Conservation (phyloP, 164 flowering plant genomes). For the Hamamelis virginiana region DNA sequence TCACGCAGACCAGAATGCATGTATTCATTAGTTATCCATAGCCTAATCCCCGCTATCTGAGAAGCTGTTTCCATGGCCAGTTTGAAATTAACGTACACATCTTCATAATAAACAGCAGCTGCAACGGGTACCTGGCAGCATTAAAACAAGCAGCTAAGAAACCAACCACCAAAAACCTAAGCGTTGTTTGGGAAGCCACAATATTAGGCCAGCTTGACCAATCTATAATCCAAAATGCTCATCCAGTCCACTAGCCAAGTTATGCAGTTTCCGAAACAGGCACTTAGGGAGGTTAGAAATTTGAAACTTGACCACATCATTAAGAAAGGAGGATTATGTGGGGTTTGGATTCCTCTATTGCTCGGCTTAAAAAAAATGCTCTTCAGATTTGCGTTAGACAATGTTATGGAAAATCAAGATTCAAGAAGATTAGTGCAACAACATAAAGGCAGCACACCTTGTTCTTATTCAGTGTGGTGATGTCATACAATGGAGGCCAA, state of each 20-base stretch:
- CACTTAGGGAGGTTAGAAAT: too few relatives aligned
- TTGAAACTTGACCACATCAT: too few relatives aligned
- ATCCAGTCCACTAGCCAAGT: too few relatives aligned
- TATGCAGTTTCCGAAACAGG: too few relatives aligned
- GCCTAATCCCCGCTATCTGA: constrained; percentile 72
- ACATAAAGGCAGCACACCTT: constrained; percentile 44
- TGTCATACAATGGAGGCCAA: constrained; percentile 82
- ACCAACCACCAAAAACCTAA: neutral
- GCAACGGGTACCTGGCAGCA: constrained; percentile 86
- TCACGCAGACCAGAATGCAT: constrained; percentile 98
- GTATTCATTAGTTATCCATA: constrained; percentile 91
- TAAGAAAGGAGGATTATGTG: too few relatives aligned
- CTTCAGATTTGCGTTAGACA: neutral
- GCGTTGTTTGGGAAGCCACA: too few relatives aligned
- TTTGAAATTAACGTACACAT: constrained; percentile 85
- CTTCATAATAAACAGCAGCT: constrained; percentile 95
- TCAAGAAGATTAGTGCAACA: neutral
- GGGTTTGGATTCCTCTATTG: too few relatives aligned
- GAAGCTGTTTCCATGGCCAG: constrained; percentile 77
- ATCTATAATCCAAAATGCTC: too few relatives aligned
- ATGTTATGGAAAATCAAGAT: neutral
- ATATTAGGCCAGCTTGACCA: neutral
- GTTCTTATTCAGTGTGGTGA: constrained; percentile 56
- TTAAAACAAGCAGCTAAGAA: neutral
- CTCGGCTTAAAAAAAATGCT: too few relatives aligned